Conservation (phyloP, 495 filamentous ascomycete species). For the Eremomyces bilateralis region DNA sequence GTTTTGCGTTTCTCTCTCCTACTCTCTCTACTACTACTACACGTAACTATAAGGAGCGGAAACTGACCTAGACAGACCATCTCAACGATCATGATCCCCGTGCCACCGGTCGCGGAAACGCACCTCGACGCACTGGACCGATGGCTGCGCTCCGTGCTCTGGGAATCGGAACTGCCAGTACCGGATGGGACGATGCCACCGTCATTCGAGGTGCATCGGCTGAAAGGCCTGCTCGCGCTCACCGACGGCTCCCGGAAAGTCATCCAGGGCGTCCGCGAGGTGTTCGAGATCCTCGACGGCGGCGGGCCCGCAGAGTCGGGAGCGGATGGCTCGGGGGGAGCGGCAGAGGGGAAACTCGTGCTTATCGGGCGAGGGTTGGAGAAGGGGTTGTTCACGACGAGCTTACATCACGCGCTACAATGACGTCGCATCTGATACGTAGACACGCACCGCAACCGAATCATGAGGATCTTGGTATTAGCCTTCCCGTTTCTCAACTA, state of each 20-base stretch:
- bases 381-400: conserved; percentile 2
- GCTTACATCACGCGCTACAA: too few relatives aligned
- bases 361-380: conserved; percentile 51
- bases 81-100: conserved; percentile 51
- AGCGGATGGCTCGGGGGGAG: conserved; percentile 4
- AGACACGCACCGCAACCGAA: too few relatives aligned
- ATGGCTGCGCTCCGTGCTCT: conserved; percentile 70
- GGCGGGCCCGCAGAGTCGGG: conserved; percentile 14
- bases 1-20: conserved; percentile 7
- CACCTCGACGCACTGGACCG: conserved; percentile 42
- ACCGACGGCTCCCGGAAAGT: conserved; percentile 43
- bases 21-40: not conserved
- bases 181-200: not conserved
- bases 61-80: too few relatives aligned
- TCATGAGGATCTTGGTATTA: too few relatives aligned
- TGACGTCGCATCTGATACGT: too few relatives aligned
- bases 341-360: conserved; percentile 44
- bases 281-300: conserved; percentile 73
- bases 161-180: conserved; percentile 49
- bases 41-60: conserved; percentile 1
- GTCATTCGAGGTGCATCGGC: conserved; percentile 57
- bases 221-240: conserved; percentile 55
- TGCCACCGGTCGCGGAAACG: conserved; percentile 30
- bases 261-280: conserved; percentile 76
- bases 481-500: too few relatives aligned